Conservation (phyloP, 768 basidiomycete genomes). For the Leucogyrophana mollusca region DNA sequence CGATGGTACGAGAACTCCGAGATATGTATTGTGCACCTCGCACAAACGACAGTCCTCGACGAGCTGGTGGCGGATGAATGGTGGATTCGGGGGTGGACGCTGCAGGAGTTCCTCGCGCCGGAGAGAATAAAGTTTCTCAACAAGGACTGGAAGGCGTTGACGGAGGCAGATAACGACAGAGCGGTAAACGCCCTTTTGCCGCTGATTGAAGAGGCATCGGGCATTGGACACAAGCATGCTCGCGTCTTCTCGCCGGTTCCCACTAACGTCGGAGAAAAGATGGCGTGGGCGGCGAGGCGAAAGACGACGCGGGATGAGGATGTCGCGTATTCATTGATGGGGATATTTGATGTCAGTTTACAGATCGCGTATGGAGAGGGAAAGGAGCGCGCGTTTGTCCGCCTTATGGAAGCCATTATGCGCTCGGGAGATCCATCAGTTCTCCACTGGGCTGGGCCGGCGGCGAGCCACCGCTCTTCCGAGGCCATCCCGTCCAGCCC, state of each 20-base stretch:
- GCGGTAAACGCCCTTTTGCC: not conserved
- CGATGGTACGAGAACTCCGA: not conserved
- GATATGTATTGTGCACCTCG: not conserved
- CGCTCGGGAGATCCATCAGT: not conserved
- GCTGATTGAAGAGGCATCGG: not conserved
- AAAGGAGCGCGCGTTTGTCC: not conserved
- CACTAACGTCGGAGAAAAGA: not conserved
- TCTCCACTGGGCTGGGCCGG: slow-evolving; percentile 5
- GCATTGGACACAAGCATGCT: not conserved
- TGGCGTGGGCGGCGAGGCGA: slow-evolving; percentile 11
- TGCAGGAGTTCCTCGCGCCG: not conserved
- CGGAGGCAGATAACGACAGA: not conserved
- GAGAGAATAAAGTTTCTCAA: not conserved
- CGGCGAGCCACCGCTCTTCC: not conserved
- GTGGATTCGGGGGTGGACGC: not conserved
- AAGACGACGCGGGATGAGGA: slow-evolving; percentile 16
- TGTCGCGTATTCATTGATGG: slow-evolving; percentile 12
- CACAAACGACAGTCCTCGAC: not conserved
- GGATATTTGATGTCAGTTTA: slow-evolving; percentile 9
- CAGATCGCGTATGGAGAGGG: slow-evolving; percentile 15
- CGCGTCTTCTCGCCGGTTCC: not conserved
- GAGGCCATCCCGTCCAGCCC: slow-evolving; percentile 1
- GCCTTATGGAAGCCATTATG: slow-evolving; percentile 7
- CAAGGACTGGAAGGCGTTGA: not conserved
- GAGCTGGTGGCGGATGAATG: not conserved